Evolutionary conservation across 2,329 filamentous ascomycete species (phyloP), one percentile per base, ranked within the genome.

Genomic region (Immersiporthe knoxdaviesiana): DNA sequence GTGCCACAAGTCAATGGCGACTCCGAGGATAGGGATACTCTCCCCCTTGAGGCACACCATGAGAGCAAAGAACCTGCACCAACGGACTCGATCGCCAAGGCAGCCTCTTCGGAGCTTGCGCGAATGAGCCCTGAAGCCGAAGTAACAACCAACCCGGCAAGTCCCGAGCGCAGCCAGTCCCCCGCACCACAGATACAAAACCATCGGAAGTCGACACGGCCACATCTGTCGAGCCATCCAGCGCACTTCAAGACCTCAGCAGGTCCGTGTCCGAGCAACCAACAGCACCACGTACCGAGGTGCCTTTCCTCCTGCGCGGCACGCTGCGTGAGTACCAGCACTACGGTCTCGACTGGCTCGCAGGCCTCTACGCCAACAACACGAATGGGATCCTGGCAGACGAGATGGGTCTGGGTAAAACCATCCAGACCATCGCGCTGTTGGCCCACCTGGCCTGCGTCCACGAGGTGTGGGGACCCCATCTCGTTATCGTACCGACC

Each of bases 351-450:
- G 96, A 99, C 78, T 99, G 96, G 96, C 89, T 99, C 61, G 94
- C 94, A 2, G 93, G 94, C 0, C 85, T 99, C 1, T 98, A 99
- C 77, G 90, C 90, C 21, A 97, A 96, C 72, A 91, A 92, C 72
- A 97, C 95, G 35, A 99, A 98, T 76, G 96, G 96, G 30, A 99
- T 99, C 67, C 83, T 99, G 27, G 96, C 96, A 1, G 97, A 99
- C 77, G 96, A 99, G 78, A 99, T 99, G 96, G 96, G 96, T 72
- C 86, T 99, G 3, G 96, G 96, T 11, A 99, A 99, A 80, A 99
- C 96, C 0, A 98, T 99, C 61, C 96, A 99, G 78, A 99, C 96
- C 0, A 99, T 99, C 75, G 91, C 97, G 3, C 84, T 99, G 3
- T 84, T 99, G 50, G 96, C 96, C 5, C 95, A 99, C 78, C 85